Conservation (phyloP, 2,329 filamentous ascomycete genomes). For the Alternaria brassicae region DNA sequence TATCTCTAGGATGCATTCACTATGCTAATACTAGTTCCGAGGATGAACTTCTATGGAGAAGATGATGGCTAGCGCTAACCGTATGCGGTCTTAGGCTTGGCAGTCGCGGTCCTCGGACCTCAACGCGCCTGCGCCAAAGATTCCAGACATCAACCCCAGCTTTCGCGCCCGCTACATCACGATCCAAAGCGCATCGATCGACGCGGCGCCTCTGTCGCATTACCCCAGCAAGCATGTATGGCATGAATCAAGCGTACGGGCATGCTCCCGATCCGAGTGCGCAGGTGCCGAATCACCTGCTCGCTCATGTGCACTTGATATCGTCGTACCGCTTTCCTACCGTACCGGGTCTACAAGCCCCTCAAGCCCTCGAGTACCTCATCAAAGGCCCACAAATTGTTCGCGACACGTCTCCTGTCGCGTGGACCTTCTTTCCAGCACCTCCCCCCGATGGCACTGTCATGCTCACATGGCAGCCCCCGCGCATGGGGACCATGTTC, state of each 20-base stretch:
- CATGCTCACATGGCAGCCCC: conserved; percentile 87
- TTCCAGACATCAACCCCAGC: conserved; percentile 27
- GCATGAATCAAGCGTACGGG: conserved; percentile 43
- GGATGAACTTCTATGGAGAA: background rate
- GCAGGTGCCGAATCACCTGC: conserved; percentile 55
- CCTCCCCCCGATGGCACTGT: conserved; percentile 79
- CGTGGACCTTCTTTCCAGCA: conserved; percentile 88
- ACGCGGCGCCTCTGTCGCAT: conserved; percentile 40
- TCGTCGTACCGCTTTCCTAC: conserved; percentile 82
- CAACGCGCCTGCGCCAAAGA: conserved; percentile 32
- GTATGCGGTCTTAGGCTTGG: conserved; percentile 4
- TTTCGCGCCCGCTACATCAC: conserved; percentile 29
- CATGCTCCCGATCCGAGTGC: conserved; percentile 44
- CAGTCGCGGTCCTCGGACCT: conserved; percentile 21
- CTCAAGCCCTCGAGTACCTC: conserved; percentile 83
- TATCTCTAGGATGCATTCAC: background rate
- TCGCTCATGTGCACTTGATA: conserved; percentile 88
- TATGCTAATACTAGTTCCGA: background rate
- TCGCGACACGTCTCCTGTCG: conserved; percentile 83
- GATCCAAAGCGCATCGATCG: conserved; percentile 14
- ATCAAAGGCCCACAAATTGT: conserved; percentile 84
- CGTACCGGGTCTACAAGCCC: conserved; percentile 72
- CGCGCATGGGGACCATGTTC: conserved; percentile 72
- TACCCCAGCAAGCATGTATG: conserved; percentile 37
- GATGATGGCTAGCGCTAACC: background rate